phyloP scores from a whole-genome alignment of 2,329 filamentous ascomycete species.

The Whalleya microplaca region DNA sequence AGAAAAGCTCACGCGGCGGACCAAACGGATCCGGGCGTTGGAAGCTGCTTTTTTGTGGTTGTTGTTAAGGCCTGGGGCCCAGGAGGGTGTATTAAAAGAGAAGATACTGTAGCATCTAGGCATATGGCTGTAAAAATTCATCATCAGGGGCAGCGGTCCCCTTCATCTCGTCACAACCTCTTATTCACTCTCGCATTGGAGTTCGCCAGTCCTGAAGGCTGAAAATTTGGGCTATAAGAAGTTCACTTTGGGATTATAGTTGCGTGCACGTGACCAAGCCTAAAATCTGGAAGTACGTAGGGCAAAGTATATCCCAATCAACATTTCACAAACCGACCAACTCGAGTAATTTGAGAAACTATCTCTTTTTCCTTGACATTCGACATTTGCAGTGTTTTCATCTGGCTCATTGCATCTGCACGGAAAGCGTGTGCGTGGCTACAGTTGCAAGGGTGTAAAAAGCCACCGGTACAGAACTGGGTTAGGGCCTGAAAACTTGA shows the following conservation, averaged over 20 bases:
- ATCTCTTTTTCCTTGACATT: too few species aligned
- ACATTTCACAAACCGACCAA: too few species aligned
- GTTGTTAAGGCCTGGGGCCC: conserved; percentile 15
- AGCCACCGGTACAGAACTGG: too few species aligned
- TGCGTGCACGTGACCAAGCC: conserved; percentile 15
- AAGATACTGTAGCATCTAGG: conserved; percentile 25
- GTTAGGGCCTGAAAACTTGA: too few species aligned
- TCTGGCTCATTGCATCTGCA: too few species aligned
- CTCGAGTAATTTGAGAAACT: too few species aligned
- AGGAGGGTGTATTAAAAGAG: conserved; percentile 19
- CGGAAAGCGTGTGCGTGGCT: too few species aligned
- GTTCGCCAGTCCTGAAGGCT: background rate
- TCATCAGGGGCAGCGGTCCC: background rate
- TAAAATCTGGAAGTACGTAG: conserved; percentile 2
- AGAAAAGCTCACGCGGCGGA: conserved; percentile 30
- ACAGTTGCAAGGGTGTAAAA: too few species aligned
- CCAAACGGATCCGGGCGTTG: conserved; percentile 30
- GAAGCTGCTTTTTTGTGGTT: conserved; percentile 12
- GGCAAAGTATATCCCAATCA: too few species aligned
- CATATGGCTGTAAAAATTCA: conserved; percentile 14
- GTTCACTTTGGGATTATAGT: background rate
- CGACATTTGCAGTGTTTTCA: too few species aligned
- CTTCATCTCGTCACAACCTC: background rate
- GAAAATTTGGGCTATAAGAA: background rate
- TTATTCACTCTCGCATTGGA: background rate